phyloP scores from a whole-genome alignment of 129 eudicot species.

The Artemisia annua region DNA sequence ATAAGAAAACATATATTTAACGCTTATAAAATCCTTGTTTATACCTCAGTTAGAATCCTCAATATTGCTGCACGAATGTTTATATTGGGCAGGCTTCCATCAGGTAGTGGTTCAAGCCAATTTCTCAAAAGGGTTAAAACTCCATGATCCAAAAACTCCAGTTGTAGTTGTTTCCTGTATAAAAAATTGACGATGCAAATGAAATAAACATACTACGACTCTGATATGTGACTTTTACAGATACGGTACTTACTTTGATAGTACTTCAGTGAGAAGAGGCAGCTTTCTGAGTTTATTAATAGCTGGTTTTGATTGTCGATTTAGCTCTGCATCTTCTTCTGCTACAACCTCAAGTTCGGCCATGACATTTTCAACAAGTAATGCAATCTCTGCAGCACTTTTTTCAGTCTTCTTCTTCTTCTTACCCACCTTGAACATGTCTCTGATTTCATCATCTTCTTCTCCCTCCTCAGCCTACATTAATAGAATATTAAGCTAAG shows the following conservation, averaged over 20 bases:
- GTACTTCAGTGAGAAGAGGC: slow-evolving; percentile 46
- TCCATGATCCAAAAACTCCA: too few relatives aligned
- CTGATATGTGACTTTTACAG: too few relatives aligned
- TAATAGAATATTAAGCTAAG: not conserved
- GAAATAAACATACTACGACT: too few relatives aligned
- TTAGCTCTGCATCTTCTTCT: not conserved
- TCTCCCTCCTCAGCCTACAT: slow-evolving; percentile 88
- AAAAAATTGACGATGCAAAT: too few relatives aligned
- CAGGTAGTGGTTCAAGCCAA: too few relatives aligned
- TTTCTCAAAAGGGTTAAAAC: too few relatives aligned
- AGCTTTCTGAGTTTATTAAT: slow-evolving; percentile 74
- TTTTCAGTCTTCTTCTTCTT: slow-evolving; percentile 82
- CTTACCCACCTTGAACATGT: slow-evolving; percentile 74
- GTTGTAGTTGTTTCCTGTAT: too few relatives aligned
- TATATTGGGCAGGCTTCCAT: too few relatives aligned
- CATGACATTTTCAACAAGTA: slow-evolving; percentile 83
- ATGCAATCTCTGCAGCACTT: slow-evolving; percentile 90
- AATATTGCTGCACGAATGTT: too few relatives aligned
- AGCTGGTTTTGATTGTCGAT: not conserved
- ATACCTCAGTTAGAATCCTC: too few relatives aligned
- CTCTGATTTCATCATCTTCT: slow-evolving; percentile 84
- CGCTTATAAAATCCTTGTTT: too few relatives aligned
- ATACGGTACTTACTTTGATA: too few relatives aligned
- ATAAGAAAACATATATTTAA: not conserved
- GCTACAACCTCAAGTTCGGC: slow-evolving; percentile 35